phyloP scores from a whole-genome alignment of 306 rosid genomes.

The Senna siamea region DNA sequence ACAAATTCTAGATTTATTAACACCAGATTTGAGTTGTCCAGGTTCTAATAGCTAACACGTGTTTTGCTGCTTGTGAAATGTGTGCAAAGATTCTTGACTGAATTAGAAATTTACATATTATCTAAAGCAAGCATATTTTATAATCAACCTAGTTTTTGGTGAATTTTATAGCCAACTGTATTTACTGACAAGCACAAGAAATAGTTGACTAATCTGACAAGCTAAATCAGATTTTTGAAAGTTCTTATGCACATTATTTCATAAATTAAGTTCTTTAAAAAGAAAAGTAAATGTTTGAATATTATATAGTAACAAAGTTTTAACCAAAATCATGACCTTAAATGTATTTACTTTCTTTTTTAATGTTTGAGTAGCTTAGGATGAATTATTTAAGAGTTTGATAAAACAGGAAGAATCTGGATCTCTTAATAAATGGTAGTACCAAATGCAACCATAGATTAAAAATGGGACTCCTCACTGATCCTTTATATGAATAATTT shows the following conservation, averaged over 20 bases:
- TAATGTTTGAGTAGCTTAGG: not conserved
- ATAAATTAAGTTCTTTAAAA: constrained; percentile 23
- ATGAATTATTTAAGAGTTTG: not conserved
- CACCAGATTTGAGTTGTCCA: too few species aligned
- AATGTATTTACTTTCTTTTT: too few species aligned
- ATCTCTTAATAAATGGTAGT: not conserved
- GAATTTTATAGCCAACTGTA: constrained; percentile 2
- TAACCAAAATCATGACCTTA: too few species aligned
- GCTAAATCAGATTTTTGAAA: constrained; percentile 24
- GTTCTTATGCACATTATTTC: not conserved
- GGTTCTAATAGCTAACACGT: not conserved
- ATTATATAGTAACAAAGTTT: too few species aligned
- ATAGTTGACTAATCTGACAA: constrained; percentile 21
- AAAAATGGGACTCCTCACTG: not conserved
- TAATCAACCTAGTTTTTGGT: constrained; percentile 8
- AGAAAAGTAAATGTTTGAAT: too few species aligned
- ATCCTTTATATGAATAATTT: constrained; percentile 7
- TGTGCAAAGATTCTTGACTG: constrained; percentile 1
- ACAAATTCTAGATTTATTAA: too few species aligned
- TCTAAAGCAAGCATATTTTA: not conserved
- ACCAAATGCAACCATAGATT: not conserved
- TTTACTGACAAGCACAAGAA: not conserved
- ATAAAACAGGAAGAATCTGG: too few species aligned
- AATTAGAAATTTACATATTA: not conserved
- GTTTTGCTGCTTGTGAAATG: constrained; percentile 26